These are phyloP conservation scores for Phialocephala sp. DNA, from an alignment of 2,329 filamentous ascomycete species.

Conservation along the genomic window DNA sequence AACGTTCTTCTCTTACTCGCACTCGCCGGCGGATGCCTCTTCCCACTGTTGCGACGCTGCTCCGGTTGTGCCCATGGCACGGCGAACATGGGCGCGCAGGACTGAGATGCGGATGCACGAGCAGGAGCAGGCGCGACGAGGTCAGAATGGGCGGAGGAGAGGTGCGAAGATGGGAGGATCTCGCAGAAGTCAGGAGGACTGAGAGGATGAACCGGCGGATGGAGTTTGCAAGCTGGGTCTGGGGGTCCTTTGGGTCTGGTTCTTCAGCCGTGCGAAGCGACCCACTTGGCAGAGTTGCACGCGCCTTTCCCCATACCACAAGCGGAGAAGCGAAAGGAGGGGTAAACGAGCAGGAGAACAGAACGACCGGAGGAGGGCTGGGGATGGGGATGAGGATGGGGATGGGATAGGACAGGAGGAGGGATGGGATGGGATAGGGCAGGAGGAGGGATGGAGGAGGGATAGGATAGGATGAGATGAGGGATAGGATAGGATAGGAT, in stretches of 20 bases:
- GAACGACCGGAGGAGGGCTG: too few relatives aligned
- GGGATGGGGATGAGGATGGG: too few relatives aligned
- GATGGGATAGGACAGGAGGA: background rate
- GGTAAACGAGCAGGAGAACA: slow-evolving; percentile 7
- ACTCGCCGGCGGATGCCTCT: background rate
- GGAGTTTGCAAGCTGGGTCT: background rate
- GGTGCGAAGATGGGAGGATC: background rate
- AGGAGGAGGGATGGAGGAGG: too few relatives aligned
- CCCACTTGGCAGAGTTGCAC: slow-evolving; percentile 8
- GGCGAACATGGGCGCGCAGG: background rate
- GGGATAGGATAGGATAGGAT: background rate
- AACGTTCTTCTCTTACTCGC: background rate
- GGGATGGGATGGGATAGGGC: slow-evolving; percentile 1
- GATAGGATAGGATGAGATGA: too few relatives aligned
- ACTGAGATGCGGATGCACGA: background rate
- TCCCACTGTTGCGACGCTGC: slow-evolving; percentile 2
- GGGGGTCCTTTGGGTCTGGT: slow-evolving; percentile 5
- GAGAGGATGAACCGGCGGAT: background rate
- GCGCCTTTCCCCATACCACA: slow-evolving; percentile 2
- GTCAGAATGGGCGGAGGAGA: background rate
- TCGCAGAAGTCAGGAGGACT: slow-evolving; percentile 5
- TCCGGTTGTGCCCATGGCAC: slow-evolving; percentile 16
- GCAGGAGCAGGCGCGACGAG: background rate
- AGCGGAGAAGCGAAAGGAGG: slow-evolving; percentile 22
- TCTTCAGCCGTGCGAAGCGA: slow-evolving; percentile 4